Base-by-base conservation (phyloP, 495 filamentous ascomycete species). In the Collariella sp. region DNA sequence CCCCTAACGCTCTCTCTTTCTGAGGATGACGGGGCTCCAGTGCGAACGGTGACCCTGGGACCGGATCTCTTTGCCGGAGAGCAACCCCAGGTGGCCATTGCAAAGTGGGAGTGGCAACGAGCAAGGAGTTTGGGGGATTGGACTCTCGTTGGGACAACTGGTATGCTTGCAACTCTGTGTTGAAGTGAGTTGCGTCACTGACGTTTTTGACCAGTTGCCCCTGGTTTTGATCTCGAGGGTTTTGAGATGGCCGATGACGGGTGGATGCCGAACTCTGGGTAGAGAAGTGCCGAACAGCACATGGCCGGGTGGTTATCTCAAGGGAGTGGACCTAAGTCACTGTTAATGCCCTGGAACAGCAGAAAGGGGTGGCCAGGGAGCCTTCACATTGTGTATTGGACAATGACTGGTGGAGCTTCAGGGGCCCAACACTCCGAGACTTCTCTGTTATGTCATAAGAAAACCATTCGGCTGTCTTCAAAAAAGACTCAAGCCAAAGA, bases 111-210 rank as follows among this genome's bases (percentile, higher is more conserved):
- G 46, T 77, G 76, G 74, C 74, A 76, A 63, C 58, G 65, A 24
- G 74, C 72, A 0, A 54, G 59, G 40, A 73, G 69, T 26, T 46
- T 63, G 42, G 76, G 76, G 16, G 57, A 60, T 10, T 78, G 74
- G 74, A 77, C 74, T 19, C 61, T 78, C 24, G 72, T 78, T 4
- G 72, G 76, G 4, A 72, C 64, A 34, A 75, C 73, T 7, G 69
- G 68, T 73, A 58, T 6, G 24, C 9, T 46, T 34, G 0, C 20
- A 12, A 5, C 34, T 6, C 15, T 35, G n/a, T n/a, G n/a, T n/a
- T n/a, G 2, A 20, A 13, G 23, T 46, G 29, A 7, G 22, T 9
- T 4, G 4, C 1, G 15, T 10, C 3, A 3, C 44, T 46, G 43
- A 23, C 41, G 24, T 24, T 26, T 11, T 38, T 36, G 29, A 16